Evolutionary conservation across 2,329 filamentous ascomycete genomes (phyloP), one percentile per base, ranked within the genome.

Genomic region (Xylaria digitata): DNA sequence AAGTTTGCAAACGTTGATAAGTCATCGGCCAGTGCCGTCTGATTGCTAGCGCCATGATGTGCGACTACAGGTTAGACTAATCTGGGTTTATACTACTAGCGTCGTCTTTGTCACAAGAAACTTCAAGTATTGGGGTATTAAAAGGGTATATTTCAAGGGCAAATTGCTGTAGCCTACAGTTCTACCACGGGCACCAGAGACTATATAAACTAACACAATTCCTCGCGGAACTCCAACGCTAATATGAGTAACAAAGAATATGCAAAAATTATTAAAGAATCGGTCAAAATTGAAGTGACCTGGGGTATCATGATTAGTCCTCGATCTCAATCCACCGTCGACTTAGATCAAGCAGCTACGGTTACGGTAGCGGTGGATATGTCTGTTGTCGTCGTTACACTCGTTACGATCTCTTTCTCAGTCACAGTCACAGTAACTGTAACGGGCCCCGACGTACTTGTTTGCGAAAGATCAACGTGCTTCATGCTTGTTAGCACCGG

Each of bases 181-280:
- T 54, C 46, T 61, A 58, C 40, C 21, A 30, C 34, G 1, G 37
- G 56, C n/a, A n/a, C 50, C 55, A 19, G 32, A 50, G 45, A 53
- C n/a, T 30, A 48, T 40, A 23, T 56, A 56, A 52, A 57, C 34
- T 15, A 46, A 61, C 23, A 57, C 19, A 5, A 61, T 55, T 57
- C 65, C 62, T 49, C 43, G 21, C 30, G 17, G 17, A 60, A 68
- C 67, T 66, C 67, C 67, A 52, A 69, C 67, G 67, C 67, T 69
- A 61, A 66, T 8, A 58, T 60, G 13, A 58, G 26, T 23, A 64
- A 45, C 8, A 61, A 60, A 42, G 34, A 50, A 43, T 40, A 54
- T 30, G 54, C 9, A 43, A 54, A 19, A 30, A 63, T 60, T 53
- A 63, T 63, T 57, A 61, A 66, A 61, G 1, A 60, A 23, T 59